Evolutionary conservation across 352 stramenopile genomes (phyloP).

Genomic region (Phytophthora lateralis): DNA sequence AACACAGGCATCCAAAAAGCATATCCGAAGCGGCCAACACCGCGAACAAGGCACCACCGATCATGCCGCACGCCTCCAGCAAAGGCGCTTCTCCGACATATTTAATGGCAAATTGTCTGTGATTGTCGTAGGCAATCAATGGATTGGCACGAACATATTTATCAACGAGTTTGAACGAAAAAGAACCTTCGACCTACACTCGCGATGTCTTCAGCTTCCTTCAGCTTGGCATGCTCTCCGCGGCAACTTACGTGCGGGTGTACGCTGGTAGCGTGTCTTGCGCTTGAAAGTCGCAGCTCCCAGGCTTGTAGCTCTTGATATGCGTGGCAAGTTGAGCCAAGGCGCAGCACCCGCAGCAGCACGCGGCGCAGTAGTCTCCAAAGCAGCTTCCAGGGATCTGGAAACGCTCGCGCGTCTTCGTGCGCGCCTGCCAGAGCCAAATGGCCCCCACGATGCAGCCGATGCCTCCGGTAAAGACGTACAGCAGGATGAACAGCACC

Average conservation of each 20-base stretch:
- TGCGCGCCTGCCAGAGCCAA: slow-evolving; percentile 33
- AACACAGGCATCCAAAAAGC: no score
- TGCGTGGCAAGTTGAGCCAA: slow-evolving; percentile 52
- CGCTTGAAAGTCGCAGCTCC: slow-evolving; percentile 37
- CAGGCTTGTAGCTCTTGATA: slow-evolving; percentile 54
- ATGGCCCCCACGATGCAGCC: slow-evolving; percentile 12
- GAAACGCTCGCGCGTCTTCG: slow-evolving; percentile 38
- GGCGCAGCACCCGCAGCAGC: slow-evolving; percentile 43
- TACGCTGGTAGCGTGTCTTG: slow-evolving; percentile 46
- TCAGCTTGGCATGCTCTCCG: background rate
- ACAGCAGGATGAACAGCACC: slow-evolving; percentile 25
- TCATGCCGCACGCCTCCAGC: no score
- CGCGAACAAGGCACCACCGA: no score
- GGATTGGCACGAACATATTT: background rate
- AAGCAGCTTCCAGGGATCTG: slow-evolving; percentile 38
- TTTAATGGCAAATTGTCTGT: no score
- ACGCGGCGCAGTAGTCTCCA: slow-evolving; percentile 33
- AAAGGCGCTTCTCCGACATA: background rate
- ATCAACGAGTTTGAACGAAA: background rate
- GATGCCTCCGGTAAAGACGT: slow-evolving; percentile 13
- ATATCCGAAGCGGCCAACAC: no score
- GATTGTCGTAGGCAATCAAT: background rate
- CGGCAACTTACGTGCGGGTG: slow-evolving; percentile 5
- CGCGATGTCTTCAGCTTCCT: background rate
- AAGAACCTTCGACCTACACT: background rate